phyloP scores from a whole-genome alignment of 805 yeast genomes.

The Blastobotrys parvus region DNA sequence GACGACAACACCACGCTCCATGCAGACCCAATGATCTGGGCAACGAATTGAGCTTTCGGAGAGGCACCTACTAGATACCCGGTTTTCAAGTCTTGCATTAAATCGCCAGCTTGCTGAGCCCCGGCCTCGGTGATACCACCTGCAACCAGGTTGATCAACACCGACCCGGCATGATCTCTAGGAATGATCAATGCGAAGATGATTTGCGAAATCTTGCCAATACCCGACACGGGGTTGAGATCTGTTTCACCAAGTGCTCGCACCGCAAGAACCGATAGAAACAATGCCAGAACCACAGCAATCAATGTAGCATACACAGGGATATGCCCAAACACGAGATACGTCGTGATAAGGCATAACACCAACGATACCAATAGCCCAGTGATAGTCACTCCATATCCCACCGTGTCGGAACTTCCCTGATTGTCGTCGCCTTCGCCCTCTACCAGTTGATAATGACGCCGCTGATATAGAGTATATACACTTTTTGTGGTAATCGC shows the following conservation, averaged over 20 bases:
- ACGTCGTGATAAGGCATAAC: constrained; percentile 57
- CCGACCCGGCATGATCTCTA: constrained; percentile 64
- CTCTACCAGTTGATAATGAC: not conserved
- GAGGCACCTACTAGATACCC: constrained; percentile 90
- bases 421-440: constrained; percentile 3
- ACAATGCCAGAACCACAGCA: constrained; percentile 67
- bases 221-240: constrained; percentile 92
- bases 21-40: constrained; percentile 79
- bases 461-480: constrained; percentile 3
- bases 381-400: constrained; percentile 37
- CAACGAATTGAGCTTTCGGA: constrained; percentile 83
- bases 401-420: constrained; percentile 35
- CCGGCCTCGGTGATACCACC: constrained; percentile 99
- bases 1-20: constrained; percentile 79
- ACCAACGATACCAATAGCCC: constrained; percentile 65
- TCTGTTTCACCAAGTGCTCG: constrained; percentile 96
- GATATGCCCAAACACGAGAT: constrained; percentile 54
- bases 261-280: constrained; percentile 79
- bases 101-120: constrained; percentile 97
- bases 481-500: constrained; percentile 47
- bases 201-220: constrained; percentile 87
- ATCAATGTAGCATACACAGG: constrained; percentile 62
- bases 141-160: constrained; percentile 78
- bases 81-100: constrained; percentile 95
- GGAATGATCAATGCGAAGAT: constrained; percentile 80